phyloP scores from a whole-genome alignment of 2,329 filamentous ascomycete species.

The Fusarium abutilonis region DNA sequence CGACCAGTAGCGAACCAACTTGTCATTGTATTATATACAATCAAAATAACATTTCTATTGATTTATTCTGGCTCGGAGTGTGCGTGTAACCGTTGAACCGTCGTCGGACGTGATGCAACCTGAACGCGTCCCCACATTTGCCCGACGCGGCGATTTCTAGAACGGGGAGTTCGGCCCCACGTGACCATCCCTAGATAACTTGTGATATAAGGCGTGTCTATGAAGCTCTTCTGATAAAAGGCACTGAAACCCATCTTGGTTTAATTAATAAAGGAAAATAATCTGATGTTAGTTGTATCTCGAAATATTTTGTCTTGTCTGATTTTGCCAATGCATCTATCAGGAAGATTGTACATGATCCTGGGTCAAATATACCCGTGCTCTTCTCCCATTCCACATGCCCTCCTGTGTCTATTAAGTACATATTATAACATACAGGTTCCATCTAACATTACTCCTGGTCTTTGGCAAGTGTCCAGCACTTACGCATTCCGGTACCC shows the following conservation, averaged over 20 bases:
- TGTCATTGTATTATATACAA: conserved; percentile 48
- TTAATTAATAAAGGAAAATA: no score
- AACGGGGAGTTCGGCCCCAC: conserved; percentile 17
- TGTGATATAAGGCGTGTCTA: not conserved
- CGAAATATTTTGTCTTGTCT: no score
- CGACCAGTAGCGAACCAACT: conserved; percentile 54
- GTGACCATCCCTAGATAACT: conserved; percentile 13
- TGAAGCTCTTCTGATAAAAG: not conserved
- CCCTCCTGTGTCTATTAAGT: not conserved
- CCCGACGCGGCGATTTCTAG: conserved; percentile 26
- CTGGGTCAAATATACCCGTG: no score
- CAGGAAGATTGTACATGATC: no score
- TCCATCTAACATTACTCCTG: conserved; percentile 8
- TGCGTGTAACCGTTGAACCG: conserved; percentile 8
- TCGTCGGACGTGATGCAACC: conserved; percentile 25
- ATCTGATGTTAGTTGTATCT: no score
- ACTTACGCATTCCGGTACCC: conserved; percentile 68
- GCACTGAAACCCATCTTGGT: not conserved
- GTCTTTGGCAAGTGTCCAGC: conserved; percentile 58
- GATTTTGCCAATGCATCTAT: no score
- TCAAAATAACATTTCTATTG: conserved; percentile 17
- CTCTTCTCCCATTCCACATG: not conserved
- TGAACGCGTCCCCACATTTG: conserved; percentile 43
- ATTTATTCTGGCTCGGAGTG: conserved; percentile 10
- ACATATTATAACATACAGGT: conserved; percentile 8